These are phyloP conservation scores for Russula olivacea DNA, from an alignment of 768 basidiomycete species.

Conservation along the genomic window DNA sequence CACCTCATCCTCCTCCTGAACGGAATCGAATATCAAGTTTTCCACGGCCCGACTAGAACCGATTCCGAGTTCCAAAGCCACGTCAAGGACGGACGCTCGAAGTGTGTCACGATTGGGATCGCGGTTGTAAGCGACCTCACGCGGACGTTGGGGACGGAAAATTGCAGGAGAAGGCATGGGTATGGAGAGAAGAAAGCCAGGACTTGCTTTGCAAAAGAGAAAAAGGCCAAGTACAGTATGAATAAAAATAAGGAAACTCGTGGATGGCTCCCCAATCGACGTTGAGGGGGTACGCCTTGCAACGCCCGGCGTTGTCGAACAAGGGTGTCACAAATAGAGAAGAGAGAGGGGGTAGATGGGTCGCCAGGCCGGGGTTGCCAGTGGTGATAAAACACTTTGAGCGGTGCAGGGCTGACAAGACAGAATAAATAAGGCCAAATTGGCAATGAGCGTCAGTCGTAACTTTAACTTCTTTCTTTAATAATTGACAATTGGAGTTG, in stretches of 20 bases:
- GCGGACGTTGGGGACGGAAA: constrained; percentile 9
- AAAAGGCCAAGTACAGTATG: background rate
- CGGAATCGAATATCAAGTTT: constrained; percentile 67
- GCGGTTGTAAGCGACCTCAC: constrained; percentile 29
- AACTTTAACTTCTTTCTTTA: no score
- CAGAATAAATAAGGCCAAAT: constrained; percentile 10
- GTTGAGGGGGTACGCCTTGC: background rate
- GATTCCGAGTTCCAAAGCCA: constrained; percentile 62
- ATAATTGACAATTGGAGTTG: background rate
- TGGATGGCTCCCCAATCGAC: background rate
- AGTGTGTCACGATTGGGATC: constrained; percentile 46
- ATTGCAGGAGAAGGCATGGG: constrained; percentile 2
- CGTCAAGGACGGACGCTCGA: constrained; percentile 70
- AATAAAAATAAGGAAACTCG: background rate
- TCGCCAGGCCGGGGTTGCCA: background rate
- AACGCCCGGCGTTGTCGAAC: constrained; percentile 15
- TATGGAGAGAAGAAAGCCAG: background rate
- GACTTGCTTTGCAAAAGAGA: background rate
- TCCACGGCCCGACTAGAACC: constrained; percentile 53
- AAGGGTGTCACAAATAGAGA: background rate
- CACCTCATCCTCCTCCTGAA: constrained; percentile 45
- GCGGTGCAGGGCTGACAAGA: background rate
- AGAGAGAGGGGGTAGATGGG: background rate
- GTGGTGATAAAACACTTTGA: background rate
- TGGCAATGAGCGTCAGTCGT: background rate